Conservation (phyloP, 768 basidiomycete species). For the Suillus spraguei region DNA sequence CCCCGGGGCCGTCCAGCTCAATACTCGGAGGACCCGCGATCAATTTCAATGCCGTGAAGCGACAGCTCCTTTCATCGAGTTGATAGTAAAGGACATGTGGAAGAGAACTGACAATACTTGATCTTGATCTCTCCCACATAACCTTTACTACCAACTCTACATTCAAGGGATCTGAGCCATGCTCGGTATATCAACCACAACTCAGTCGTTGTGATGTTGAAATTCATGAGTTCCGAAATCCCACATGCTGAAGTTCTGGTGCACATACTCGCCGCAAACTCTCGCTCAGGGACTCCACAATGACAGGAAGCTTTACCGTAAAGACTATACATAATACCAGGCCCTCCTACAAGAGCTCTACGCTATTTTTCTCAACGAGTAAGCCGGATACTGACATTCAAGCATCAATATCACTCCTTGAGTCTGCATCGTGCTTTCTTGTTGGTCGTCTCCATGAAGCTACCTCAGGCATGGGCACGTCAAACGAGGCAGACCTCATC, state of each 20-base stretch:
- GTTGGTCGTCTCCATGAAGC: constrained; percentile 18
- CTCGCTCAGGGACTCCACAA: constrained; percentile 8
- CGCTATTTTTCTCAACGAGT: constrained; percentile 13
- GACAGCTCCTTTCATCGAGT: too few species aligned
- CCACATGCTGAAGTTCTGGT: too few species aligned
- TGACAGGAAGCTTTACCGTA: constrained; percentile 19
- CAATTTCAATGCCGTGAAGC: too few species aligned
- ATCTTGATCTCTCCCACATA: too few species aligned
- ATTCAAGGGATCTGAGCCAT: background rate
- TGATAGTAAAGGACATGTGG: too few species aligned
- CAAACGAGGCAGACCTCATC: constrained; percentile 19
- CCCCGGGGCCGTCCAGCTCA: too few species aligned
- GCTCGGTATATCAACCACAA: too few species aligned
- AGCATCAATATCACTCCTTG: constrained; percentile 23
- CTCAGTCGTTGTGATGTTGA: too few species aligned
- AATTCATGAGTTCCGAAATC: constrained; percentile 30
- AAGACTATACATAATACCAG: constrained; percentile 20
- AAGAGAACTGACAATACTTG: too few species aligned
- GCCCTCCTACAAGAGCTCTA: constrained; percentile 10
- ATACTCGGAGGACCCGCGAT: too few species aligned
- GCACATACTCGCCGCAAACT: too few species aligned
- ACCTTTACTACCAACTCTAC: constrained; percentile 20
- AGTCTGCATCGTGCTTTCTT: constrained; percentile 22
- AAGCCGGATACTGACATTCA: constrained; percentile 18
- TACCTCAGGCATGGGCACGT: background rate